phyloP scores from a whole-genome alignment of 495 filamentous ascomycete species.

The Hypoxylon fuscum region DNA sequence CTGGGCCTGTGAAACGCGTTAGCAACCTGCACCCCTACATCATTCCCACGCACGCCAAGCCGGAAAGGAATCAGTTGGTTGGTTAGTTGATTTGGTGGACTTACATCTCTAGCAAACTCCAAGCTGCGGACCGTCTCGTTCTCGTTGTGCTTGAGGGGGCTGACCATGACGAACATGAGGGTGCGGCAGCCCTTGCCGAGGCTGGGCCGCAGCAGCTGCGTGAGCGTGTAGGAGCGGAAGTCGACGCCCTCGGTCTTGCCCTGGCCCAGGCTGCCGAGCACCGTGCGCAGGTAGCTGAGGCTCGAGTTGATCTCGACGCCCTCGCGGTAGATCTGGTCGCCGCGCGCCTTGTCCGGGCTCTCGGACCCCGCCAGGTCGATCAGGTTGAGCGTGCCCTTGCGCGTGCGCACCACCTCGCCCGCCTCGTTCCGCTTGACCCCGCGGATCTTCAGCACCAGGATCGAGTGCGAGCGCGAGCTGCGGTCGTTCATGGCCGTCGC shows the following conservation, averaged over 20 bases:
- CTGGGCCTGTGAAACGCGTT: constrained; percentile 38
- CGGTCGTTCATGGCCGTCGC: constrained; percentile 97
- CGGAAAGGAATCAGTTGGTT: no score
- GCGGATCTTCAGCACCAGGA: constrained; percentile 91
- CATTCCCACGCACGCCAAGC: neutral
- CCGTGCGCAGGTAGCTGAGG: constrained; percentile 90
- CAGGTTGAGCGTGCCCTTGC: constrained; percentile 93
- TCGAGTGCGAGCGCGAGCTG: constrained; percentile 91
- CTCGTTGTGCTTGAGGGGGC: constrained; percentile 88
- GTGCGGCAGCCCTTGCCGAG: constrained; percentile 96
- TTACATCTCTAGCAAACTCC: constrained; percentile 93
- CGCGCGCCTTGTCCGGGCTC: constrained; percentile 82
- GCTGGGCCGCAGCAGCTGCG: constrained; percentile 94
- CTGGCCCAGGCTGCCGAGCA: constrained; percentile 88
- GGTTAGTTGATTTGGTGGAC: constrained; percentile 21
- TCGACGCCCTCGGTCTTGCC: constrained; percentile 89
- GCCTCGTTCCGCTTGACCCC: constrained; percentile 68
- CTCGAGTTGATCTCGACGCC: constrained; percentile 98
- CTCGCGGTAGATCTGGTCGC: constrained; percentile 86
- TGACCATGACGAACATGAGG: constrained; percentile 99
- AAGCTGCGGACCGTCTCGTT: constrained; percentile 94
- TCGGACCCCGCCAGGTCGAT: constrained; percentile 97
- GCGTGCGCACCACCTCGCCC: constrained; percentile 79
- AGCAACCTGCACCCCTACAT: neutral
- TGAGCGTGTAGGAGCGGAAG: constrained; percentile 96